Conservation (phyloP, 1,139 yeast genomes). For the Hemisphaericaspora xylofermentans region DNA sequence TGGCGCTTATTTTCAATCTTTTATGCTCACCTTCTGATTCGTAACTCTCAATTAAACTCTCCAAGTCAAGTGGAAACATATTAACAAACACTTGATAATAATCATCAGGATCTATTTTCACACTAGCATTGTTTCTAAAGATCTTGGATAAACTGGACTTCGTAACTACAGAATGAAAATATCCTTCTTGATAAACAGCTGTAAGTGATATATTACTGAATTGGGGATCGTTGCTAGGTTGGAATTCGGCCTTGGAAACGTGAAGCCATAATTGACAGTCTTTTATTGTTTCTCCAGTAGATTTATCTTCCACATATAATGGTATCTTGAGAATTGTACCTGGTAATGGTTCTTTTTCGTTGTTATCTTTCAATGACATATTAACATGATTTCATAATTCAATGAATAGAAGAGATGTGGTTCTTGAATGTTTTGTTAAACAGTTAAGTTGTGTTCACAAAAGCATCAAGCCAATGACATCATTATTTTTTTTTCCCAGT, state of each 20-base stretch:
- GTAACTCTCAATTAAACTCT: slow-evolving; percentile 10
- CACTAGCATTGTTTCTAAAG: slow-evolving; percentile 9
- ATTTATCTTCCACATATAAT: slow-evolving; percentile 11
- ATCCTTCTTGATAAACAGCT: slow-evolving; percentile 14
- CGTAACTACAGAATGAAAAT: slow-evolving; percentile 14
- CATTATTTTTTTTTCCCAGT: too few species aligned
- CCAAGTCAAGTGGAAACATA: slow-evolving; percentile 16
- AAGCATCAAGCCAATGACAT: too few species aligned
- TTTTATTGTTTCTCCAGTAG: slow-evolving; percentile 6
- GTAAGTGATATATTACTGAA: slow-evolving; percentile 14
- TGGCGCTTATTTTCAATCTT: slow-evolving; percentile 11
- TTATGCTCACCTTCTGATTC: slow-evolving; percentile 8
- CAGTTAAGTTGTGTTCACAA: background rate
- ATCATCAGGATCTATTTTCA: slow-evolving; percentile 9
- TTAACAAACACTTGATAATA: slow-evolving; percentile 10
- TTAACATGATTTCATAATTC: background rate
- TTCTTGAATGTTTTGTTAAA: background rate
- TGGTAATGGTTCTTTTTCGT: slow-evolving; percentile 6
- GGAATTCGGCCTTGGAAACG: slow-evolving; percentile 12
- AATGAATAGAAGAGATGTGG: background rate
- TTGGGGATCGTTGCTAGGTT: slow-evolving; percentile 14
- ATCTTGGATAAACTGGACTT: slow-evolving; percentile 5
- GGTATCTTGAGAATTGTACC: slow-evolving; percentile 14
- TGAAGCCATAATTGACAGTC: slow-evolving; percentile 14
- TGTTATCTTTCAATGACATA: background rate